Percentiles rank a stretch among this genome's conserved stretches.
Conservation (phyloP, 2,329 filamentous ascomycete species). For the Aspergillus persii region DNA sequence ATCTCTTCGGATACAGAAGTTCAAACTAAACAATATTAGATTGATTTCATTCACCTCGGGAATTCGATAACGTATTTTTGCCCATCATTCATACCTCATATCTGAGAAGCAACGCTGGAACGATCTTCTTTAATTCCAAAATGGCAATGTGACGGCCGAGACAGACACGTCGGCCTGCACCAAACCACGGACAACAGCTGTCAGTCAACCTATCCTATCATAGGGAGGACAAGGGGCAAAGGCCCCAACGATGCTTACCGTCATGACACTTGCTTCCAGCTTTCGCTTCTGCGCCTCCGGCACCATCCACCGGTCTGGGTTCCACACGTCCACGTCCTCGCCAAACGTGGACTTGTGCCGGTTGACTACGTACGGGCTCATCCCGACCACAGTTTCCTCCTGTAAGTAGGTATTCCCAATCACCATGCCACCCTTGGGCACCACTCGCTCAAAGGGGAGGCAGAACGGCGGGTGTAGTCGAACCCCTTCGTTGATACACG, state of each 20-base stretch:
- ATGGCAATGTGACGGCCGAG: slow-evolving; percentile 17
- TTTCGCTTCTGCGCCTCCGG: neutral
- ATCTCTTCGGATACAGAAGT: neutral
- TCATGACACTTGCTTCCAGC: slow-evolving; percentile 18
- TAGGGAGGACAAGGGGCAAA: neutral
- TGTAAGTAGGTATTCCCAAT: neutral
- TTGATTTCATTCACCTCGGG: neutral
- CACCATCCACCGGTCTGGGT: slow-evolving; percentile 20
- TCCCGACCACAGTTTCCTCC: neutral
- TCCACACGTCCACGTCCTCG: neutral
- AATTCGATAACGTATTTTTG: neutral
- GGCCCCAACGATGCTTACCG: slow-evolving; percentile 11
- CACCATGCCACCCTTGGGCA: neutral
- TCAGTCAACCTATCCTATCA: neutral
- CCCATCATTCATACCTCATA: slow-evolving; percentile 17
- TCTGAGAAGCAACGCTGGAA: slow-evolving; percentile 18
- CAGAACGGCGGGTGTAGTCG: neutral
- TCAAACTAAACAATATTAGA: neutral
- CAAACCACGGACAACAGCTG: slow-evolving; percentile 7
- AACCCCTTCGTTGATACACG: slow-evolving; percentile 19
- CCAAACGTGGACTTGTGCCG: neutral
- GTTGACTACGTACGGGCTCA: neutral
- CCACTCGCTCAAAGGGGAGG: neutral
- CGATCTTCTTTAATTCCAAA: slow-evolving; percentile 23
- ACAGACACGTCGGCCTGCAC: slow-evolving; percentile 10